These are phyloP conservation scores for Penicillium diatomitis DNA, from an alignment of 495 filamentous ascomycete species.

Conservation along the genomic window DNA sequence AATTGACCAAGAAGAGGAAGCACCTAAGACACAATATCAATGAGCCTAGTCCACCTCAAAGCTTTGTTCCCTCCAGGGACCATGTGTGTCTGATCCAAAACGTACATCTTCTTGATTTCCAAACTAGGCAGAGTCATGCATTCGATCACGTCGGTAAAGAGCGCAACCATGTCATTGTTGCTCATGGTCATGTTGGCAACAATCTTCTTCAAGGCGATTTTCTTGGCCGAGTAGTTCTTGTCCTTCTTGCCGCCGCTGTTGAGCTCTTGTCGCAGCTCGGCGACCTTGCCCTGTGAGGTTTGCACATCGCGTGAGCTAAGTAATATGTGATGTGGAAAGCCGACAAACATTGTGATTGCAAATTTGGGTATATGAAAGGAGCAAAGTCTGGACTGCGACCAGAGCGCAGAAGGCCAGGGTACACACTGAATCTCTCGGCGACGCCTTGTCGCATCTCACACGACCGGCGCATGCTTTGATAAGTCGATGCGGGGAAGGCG, in stretches of 20 bases:
- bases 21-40: conserved; percentile 53
- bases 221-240: conserved; percentile 94
- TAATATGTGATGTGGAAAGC: conserved; percentile 20
- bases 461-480: conserved; percentile 2
- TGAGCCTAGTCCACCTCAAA: not conserved
- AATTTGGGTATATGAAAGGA: conserved; percentile 2
- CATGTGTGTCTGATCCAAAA: not conserved
- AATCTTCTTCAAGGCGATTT: conserved; percentile 98
- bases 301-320: conserved; percentile 32
- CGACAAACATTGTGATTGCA: conserved; percentile 22
- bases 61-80: not conserved
- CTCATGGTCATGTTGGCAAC: conserved; percentile 99
- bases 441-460: not conserved
- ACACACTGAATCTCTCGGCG: not conserved
- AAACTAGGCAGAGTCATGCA: conserved; percentile 91
- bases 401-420: too few relatives aligned
- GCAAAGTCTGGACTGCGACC: not conserved
- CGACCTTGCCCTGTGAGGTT: conserved; percentile 84
- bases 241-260: conserved; percentile 94
- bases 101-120: conserved; percentile 99
- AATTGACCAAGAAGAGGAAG: conserved; percentile 96
- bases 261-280: conserved; percentile 90
- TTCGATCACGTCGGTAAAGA: conserved; percentile 90
- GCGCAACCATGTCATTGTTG: conserved; percentile 98
- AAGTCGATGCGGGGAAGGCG: conserved; percentile 15